Evolutionary conservation across 257 asterid species (phyloP).

Genomic region (Rhazya stricta): DNA sequence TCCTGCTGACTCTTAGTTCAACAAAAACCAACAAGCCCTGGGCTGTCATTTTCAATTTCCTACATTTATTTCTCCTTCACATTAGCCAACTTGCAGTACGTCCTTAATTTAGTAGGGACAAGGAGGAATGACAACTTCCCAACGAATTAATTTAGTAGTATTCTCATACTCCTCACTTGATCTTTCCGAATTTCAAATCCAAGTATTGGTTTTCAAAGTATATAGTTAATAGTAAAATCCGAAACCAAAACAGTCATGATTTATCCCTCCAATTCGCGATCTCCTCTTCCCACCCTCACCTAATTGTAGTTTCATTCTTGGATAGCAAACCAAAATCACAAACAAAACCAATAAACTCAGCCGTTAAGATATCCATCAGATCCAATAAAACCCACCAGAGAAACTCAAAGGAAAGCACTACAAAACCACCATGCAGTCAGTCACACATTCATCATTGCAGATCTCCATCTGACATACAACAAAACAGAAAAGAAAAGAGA

Average conservation of each 20-base stretch:
- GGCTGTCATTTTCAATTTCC: neutral
- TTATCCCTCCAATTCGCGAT: neutral
- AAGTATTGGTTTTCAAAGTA: neutral
- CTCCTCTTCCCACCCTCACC: neutral
- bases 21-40: neutral
- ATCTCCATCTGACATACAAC: slow-evolving; percentile 17
- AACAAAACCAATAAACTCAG: slow-evolving; percentile 1
- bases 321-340: neutral
- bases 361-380: slow-evolving; percentile 18
- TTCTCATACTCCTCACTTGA: neutral
- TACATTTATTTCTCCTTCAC: neutral
- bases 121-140: too few species aligned
- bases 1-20: neutral
- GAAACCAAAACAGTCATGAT: neutral
- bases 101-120: too few species aligned
- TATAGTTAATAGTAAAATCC: neutral
- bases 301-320: neutral
- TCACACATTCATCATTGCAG: slow-evolving; percentile 8
- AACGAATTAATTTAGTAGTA: neutral
- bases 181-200: neutral
- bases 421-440: neutral
- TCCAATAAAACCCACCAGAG: slow-evolving; percentile 11
- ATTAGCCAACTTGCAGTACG: neutral
- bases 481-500: neutral
- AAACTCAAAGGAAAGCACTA: neutral